Evolutionary conservation across 805 yeast species (phyloP).

Genomic region (Maudiozyma pseudohumilis): DNA sequence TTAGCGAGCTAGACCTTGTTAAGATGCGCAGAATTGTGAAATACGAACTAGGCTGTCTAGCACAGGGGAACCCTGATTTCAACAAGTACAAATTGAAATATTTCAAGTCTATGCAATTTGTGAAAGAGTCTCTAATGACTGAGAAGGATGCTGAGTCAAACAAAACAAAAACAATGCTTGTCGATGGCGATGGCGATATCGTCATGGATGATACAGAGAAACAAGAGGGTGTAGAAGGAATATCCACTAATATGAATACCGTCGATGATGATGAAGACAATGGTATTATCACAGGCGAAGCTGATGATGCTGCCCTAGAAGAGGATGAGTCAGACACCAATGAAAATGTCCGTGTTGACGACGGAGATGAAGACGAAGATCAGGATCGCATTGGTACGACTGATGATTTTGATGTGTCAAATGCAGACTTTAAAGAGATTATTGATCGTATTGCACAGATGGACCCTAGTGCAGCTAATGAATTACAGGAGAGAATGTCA

Average conservation of each 20-base stretch:
- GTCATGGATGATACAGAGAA: constrained; percentile 14
- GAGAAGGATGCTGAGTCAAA: constrained; percentile 13
- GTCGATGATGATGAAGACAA: constrained; percentile 24
- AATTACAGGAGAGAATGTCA: constrained; percentile 12
- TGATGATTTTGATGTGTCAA: constrained; percentile 18
- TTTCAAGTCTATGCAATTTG: constrained; percentile 35
- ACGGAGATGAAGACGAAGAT: constrained; percentile 15
- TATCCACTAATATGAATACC: not conserved
- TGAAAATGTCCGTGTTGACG: constrained; percentile 21
- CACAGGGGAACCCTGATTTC: constrained; percentile 39
- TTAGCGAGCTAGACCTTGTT: constrained; percentile 47
- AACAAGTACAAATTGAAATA: constrained; percentile 31
- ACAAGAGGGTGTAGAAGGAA: not conserved
- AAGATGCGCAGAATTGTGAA: constrained; percentile 60
- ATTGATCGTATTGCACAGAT: constrained; percentile 19
- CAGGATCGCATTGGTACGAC: constrained; percentile 11
- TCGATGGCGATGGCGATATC: constrained; percentile 23
- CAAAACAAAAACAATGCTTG: constrained; percentile 10
- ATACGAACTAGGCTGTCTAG: constrained; percentile 57
- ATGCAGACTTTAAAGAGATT: constrained; percentile 25
- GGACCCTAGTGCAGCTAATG: constrained; percentile 19
- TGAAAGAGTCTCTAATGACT: constrained; percentile 30
- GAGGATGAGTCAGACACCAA: constrained; percentile 27
- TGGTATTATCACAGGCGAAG: constrained; percentile 27
- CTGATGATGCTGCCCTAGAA: constrained; percentile 24